Evolutionary conservation across 202 grass and related monocot species (phyloP).

Genomic region (Bolboschoenoplectus hybrid): DNA sequence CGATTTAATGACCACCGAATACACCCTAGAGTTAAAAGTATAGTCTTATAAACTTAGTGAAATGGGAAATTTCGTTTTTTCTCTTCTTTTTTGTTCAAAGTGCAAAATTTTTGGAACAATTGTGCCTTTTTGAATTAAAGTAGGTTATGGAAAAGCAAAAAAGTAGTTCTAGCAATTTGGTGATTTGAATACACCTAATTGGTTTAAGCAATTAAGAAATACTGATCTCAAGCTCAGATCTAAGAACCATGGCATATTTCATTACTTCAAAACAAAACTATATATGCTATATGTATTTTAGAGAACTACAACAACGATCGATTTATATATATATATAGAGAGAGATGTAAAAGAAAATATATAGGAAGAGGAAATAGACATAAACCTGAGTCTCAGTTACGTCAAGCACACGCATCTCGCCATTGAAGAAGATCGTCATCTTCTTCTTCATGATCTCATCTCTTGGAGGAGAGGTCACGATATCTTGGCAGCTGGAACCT

Average conservation of each 20-base stretch:
- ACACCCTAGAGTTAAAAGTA: too few relatives aligned
- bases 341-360: background rate
- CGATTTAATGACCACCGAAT: too few relatives aligned
- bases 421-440: conserved; percentile 45
- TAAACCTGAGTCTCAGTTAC: conserved; percentile 46
- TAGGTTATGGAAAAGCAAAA: background rate
- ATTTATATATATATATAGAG: too few relatives aligned
- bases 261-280: too few relatives aligned
- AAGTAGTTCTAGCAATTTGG: background rate
- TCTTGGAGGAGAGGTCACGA: background rate
- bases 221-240: background rate
- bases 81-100: background rate
- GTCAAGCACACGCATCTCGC: conserved; percentile 33
- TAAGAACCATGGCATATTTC: background rate
- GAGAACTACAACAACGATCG: background rate
- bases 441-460: conserved; percentile 30
- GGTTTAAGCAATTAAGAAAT: background rate
- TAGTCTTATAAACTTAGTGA: background rate
- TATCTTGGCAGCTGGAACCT: conserved; percentile 1
- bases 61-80: background rate
- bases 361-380: background rate
- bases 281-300: too few relatives aligned
- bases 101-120: background rate
- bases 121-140: background rate
- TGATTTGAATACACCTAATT: background rate